Percentiles rank a stretch among this genome's conserved stretches.
These are phyloP conservation scores for Myrica gale DNA, from an alignment of 306 rosid genomes.

Conservation along the genomic window DNA sequence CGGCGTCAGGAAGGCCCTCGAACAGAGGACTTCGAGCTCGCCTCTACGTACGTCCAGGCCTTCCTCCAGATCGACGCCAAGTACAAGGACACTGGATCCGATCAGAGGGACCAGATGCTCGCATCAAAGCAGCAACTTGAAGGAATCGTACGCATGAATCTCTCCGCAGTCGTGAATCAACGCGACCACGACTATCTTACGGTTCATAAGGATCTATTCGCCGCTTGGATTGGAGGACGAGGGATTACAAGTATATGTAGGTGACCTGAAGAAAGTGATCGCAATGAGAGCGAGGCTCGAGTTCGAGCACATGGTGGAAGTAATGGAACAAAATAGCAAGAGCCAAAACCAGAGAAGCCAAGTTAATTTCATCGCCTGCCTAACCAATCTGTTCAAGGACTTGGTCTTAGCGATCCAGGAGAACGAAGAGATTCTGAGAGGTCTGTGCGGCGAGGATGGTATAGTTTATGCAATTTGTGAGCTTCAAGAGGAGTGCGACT, in stretches of 20 bases:
- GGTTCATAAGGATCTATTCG: slow-evolving; percentile 61
- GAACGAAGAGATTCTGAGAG: slow-evolving; percentile 69
- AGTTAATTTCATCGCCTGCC: slow-evolving; percentile 66
- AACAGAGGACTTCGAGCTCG: slow-evolving; percentile 68
- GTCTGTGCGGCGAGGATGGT: slow-evolving; percentile 94
- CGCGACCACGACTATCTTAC: slow-evolving; percentile 65
- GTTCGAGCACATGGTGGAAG: slow-evolving; percentile 71
- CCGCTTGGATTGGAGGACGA: slow-evolving; percentile 86
- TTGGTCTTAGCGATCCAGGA: slow-evolving; percentile 83
- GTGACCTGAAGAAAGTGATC: slow-evolving; percentile 81
- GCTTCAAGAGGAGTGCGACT: slow-evolving; percentile 95
- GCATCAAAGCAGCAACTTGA: slow-evolving; percentile 66
- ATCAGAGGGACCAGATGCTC: slow-evolving; percentile 69
- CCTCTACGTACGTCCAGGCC: slow-evolving; percentile 55
- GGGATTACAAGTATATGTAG: slow-evolving; percentile 87
- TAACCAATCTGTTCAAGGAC: slow-evolving; percentile 89
- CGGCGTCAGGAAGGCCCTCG: slow-evolving; percentile 65
- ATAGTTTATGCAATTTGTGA: slow-evolving; percentile 89
- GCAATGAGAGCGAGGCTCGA: slow-evolving; percentile 86
- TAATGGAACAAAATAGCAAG: slow-evolving; percentile 53
- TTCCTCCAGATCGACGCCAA: slow-evolving; percentile 69
- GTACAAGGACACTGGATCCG: slow-evolving; percentile 67
- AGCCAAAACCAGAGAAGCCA: slow-evolving; percentile 27
- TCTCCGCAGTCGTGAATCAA: slow-evolving; percentile 68
- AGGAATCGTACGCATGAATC: slow-evolving; percentile 74